A percentile compares a stretch with the other conserved stretches of the same genome.
Conservation (phyloP, 805 yeast genomes). For the Saturnispora silvae region DNA sequence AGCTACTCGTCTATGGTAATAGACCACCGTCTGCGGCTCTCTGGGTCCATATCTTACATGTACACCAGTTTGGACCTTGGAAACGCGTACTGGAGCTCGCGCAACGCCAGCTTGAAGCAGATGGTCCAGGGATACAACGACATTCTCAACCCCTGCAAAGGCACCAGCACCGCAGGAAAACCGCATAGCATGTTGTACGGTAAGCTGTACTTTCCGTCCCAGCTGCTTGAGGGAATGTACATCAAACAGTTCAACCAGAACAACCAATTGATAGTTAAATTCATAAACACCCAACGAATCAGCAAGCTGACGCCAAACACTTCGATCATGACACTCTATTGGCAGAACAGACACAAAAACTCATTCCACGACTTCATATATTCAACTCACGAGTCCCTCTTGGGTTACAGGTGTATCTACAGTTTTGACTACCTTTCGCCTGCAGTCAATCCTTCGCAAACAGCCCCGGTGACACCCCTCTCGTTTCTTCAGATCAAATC, state of each 20-base stretch:
- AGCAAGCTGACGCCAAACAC: conserved; percentile 20
- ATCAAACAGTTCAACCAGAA: conserved; percentile 49
- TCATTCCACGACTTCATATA: conserved; percentile 65
- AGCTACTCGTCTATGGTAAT: conserved; percentile 68
- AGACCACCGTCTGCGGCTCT: conserved; percentile 50
- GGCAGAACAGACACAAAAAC: conserved; percentile 56
- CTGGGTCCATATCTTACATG: conserved; percentile 76
- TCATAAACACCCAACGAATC: conserved; percentile 48
- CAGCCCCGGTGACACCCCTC: conserved; percentile 1
- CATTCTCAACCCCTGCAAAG: conserved; percentile 2
- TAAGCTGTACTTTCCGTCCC: conserved; percentile 77
- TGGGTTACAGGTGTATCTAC: conserved; percentile 74
- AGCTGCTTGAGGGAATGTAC: conserved; percentile 78
- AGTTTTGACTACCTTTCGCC: conserved; percentile 35
- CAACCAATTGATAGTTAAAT: conserved; percentile 60
- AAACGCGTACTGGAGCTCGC: conserved; percentile 37
- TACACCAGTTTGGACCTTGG: conserved; percentile 54
- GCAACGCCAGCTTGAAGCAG: conserved; percentile 47
- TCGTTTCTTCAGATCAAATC: conserved; percentile 16
- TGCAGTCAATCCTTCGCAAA: too few species aligned
- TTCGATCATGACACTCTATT: conserved; percentile 52
- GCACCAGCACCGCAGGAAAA: not conserved
- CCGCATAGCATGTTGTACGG: conserved; percentile 44
- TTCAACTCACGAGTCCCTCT: conserved; percentile 71
- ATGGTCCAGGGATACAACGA: conserved; percentile 57